phyloP scores from a whole-genome alignment of 1,284 basidiomycete species.

The Paramarasmius palmivorus region DNA sequence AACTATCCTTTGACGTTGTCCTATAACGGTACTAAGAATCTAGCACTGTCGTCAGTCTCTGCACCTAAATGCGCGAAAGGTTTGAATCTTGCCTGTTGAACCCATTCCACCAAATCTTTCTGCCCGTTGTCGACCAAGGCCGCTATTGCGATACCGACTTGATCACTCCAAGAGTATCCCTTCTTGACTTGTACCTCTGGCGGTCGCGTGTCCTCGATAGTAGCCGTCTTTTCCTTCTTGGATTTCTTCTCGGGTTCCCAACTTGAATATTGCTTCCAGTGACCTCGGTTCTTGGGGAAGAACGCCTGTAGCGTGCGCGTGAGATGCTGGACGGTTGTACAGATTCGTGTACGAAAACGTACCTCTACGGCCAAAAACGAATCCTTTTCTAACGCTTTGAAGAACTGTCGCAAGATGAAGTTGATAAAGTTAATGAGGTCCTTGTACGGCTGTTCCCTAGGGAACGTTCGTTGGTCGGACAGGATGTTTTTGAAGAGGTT shows the following conservation, averaged over 20 bases:
- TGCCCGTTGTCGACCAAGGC: constrained; percentile 70
- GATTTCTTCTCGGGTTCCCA: constrained; percentile 71
- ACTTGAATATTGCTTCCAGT: constrained; percentile 85
- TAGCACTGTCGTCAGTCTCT: constrained; percentile 31
- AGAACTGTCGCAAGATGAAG: constrained; percentile 87
- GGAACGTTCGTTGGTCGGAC: constrained; percentile 73
- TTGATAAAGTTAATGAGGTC: constrained; percentile 83
- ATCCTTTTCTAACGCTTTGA: constrained; percentile 83
- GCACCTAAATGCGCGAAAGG: neutral
- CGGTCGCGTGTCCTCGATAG: constrained; percentile 46
- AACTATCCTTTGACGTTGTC: constrained; percentile 68
- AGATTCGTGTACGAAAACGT: constrained; percentile 21
- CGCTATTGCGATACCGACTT: constrained; percentile 84
- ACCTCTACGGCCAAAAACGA: constrained; percentile 86
- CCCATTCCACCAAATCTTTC: constrained; percentile 73
- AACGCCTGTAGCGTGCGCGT: constrained; percentile 75
- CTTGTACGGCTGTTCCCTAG: constrained; percentile 76
- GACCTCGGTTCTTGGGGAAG: constrained; percentile 84
- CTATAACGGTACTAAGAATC: constrained; percentile 71
- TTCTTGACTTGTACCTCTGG: constrained; percentile 83
- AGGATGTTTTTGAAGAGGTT: constrained; percentile 84
- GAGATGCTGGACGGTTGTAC: constrained; percentile 15
- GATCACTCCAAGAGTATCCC: constrained; percentile 87
- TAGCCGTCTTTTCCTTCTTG: constrained; percentile 39
- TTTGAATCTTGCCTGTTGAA: constrained; percentile 62